phyloP scores from a whole-genome alignment of 2,329 filamentous ascomycete species.

The Botryosphaeria dothidea region DNA sequence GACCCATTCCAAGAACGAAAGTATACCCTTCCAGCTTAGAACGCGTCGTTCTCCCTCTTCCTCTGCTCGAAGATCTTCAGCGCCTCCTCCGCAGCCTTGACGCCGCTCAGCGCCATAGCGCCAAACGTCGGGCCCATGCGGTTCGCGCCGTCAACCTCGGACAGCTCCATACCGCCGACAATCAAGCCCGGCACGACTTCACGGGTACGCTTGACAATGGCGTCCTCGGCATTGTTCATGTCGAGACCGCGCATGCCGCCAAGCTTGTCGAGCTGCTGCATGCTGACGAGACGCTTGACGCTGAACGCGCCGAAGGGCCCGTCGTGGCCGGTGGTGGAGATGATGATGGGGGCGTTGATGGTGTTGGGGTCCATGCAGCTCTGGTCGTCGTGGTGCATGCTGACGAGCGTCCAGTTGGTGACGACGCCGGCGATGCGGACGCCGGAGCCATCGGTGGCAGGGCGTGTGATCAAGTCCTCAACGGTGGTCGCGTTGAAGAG shows the following conservation, averaged over 20 bases:
- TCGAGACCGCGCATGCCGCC: conserved; percentile 92
- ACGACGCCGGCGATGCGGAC: conserved; percentile 85
- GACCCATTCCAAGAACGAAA: not conserved
- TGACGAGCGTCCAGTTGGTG: conserved; percentile 93
- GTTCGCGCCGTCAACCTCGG: conserved; percentile 87
- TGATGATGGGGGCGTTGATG: conserved; percentile 86
- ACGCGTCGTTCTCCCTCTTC: conserved; percentile 69
- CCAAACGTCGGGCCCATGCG: conserved; percentile 90
- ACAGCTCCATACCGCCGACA: conserved; percentile 93
- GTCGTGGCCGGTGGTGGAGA: conserved; percentile 90
- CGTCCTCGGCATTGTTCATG: conserved; percentile 89
- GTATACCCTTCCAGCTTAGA: not conserved
- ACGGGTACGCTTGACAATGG: conserved; percentile 87
- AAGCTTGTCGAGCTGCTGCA: conserved; percentile 79
- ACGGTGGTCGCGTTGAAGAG: conserved; percentile 94
- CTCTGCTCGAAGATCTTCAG: conserved; percentile 75
- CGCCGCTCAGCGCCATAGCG: conserved; percentile 83
- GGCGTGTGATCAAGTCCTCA: conserved; percentile 88
- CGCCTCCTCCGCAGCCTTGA: conserved; percentile 89
- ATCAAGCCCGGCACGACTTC: conserved; percentile 87
- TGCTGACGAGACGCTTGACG: conserved; percentile 87
- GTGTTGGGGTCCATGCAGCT: conserved; percentile 98
- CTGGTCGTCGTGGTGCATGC: conserved; percentile 85
- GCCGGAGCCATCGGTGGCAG: conserved; percentile 46
- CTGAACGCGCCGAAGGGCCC: conserved; percentile 88